Conservation (phyloP, 768 basidiomycete species). For the Mycena latifolia region DNA sequence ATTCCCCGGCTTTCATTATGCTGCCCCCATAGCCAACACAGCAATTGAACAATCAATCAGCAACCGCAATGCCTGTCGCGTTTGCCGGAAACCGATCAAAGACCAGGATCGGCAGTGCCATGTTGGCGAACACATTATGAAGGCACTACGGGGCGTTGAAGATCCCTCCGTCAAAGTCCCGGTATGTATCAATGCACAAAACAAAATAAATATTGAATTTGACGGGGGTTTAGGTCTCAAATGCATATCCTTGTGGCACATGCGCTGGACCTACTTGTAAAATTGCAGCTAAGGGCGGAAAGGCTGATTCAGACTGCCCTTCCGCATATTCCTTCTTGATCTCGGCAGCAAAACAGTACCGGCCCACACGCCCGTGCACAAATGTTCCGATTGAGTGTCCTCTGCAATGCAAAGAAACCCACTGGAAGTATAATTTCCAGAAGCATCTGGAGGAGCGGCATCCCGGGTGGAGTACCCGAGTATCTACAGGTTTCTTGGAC, state of each 20-base stretch:
- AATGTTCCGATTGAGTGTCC: neutral
- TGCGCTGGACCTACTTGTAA: slow-evolving; percentile 3
- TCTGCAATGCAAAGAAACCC: neutral
- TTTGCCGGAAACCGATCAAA: slow-evolving; percentile 3
- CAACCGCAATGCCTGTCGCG: neutral
- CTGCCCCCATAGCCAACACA: slow-evolving; percentile 1
- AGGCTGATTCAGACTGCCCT: slow-evolving; percentile 8
- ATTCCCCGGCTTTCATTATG: neutral
- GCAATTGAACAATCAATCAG: too few relatives aligned
- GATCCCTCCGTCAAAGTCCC: neutral
- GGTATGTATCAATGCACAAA: neutral
- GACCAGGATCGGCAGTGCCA: slow-evolving; percentile 1
- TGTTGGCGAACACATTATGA: slow-evolving; percentile 6
- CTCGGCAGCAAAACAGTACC: neutral
- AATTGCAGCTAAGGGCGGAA: neutral
- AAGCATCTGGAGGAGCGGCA: slow-evolving; percentile 6
- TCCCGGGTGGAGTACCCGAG: neutral
- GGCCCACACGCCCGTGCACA: neutral
- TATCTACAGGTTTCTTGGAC: neutral
- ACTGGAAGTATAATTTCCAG: slow-evolving; percentile 15
- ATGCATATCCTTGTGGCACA: slow-evolving; percentile 4
- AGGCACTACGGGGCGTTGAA: neutral
- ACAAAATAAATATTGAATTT: neutral
- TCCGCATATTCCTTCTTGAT: neutral
- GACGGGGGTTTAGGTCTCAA: slow-evolving; percentile 6